Evolutionary conservation across 2,329 filamentous ascomycete species (phyloP).

Genomic region (Penicillium thymicola): DNA sequence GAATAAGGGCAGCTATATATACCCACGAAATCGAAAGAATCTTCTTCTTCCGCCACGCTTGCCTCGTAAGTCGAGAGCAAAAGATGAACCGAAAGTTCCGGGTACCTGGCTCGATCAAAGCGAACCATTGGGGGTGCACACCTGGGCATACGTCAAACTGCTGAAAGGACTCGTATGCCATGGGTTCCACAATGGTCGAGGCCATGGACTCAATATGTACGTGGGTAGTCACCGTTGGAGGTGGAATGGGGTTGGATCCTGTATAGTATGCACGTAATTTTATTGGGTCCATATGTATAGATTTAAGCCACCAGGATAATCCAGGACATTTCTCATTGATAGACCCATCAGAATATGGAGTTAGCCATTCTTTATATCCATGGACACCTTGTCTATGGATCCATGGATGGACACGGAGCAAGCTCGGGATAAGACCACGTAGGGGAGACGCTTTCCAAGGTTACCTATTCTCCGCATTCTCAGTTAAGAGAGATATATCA

Average conservation of each 20-base stretch:
- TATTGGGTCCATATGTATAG: slow-evolving; percentile 1
- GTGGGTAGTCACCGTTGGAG: not conserved
- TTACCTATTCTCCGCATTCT: not conserved
- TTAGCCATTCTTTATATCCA: not conserved
- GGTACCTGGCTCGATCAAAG: slow-evolving; percentile 3
- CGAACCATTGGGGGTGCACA: not conserved
- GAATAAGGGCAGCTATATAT: slow-evolving; percentile 1
- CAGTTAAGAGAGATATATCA: not conserved
- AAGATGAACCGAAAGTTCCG: not conserved
- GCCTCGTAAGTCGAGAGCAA: slow-evolving; percentile 1
- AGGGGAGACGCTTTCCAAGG: not conserved
- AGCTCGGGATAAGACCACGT: not conserved
- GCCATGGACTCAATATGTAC: not conserved
- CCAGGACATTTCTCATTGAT: not conserved
- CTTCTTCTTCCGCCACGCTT: slow-evolving; percentile 5
- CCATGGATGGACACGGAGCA: not conserved
- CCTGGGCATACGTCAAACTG: not conserved
- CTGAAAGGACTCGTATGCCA: not conserved
- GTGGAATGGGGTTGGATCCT: not conserved
- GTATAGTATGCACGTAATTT: not conserved
- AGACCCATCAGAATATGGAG: not conserved
- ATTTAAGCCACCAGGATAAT: not conserved
- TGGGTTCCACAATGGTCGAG: not conserved
- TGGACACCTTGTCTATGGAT: not conserved
- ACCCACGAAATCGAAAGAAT: not conserved